Evolutionary conservation across 2,329 filamentous ascomycete genomes (phyloP), one percentile per base, ranked within the genome.

Genomic region (Nigrospora osmanthi): DNA sequence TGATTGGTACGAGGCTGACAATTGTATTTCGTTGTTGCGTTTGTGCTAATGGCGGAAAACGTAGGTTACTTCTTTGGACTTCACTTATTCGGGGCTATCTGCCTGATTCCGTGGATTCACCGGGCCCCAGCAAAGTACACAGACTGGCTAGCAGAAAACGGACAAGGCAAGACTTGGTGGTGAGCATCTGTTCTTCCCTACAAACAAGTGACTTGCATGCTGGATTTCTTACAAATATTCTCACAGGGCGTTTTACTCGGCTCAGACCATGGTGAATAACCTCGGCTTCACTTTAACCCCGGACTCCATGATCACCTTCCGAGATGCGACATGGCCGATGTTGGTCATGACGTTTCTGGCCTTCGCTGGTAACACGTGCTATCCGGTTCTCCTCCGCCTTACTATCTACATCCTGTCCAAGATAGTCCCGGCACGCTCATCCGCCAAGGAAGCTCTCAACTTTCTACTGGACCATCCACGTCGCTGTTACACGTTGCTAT

Each of bases 391-490:
- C 43, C 66, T 82, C 0, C 71, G 81, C 1, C 58, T 82, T 1
- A 63, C 76, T 10, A 71, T 85, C 34, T 85, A 78, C 78, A 59
- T 58, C 7, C 69, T 75, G 52, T 73, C 65, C 39, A 77, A 72
- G 50, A 43, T 71, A 3, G 56, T 66, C 1, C 71, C 73, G 0
- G 56, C 64, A 5, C 45, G 61, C 40, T 56, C 66, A 0, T 53
- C 59, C 1, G 69, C 67, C 40, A 60, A 62, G 2, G 69, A 73
- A 33, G 59, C 74, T 0, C 60, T 83, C 0, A 60, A 65, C 1
- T 84, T 83, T 50, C 63, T 84, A 1, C 70, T 85, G 11, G 72
- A 82, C 42, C 77, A 85, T 56, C 81, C 80, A 0, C 70, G 80
- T 38, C 67, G 80, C 7, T 82, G 78, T 52, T 83, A 80, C 53